Evolutionary conservation across 192 early-diverging fungal genomes (phyloP).

Genomic region (Coemansia sp.): DNA sequence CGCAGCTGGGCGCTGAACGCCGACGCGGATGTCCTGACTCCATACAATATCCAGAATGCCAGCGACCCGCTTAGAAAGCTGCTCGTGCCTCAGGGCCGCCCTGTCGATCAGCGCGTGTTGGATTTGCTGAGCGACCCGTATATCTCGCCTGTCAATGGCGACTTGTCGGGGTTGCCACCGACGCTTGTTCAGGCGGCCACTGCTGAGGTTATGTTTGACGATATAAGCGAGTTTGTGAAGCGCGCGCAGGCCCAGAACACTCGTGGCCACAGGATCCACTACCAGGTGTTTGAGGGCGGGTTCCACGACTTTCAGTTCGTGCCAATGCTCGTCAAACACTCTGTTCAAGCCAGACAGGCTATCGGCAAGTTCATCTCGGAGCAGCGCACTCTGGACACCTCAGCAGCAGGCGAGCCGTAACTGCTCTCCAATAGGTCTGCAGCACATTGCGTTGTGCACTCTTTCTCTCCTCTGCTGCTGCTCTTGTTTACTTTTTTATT

Average conservation of each 20-base stretch:
- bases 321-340: neutral
- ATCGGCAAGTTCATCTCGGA: constrained; percentile 16
- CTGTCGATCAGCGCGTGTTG: constrained; percentile 1
- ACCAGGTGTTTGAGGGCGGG: constrained; percentile 16
- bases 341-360: constrained; percentile 10
- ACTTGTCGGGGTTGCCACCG: constrained; percentile 23
- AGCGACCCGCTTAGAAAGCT: constrained; percentile 3
- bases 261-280: neutral
- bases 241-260: neutral
- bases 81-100: constrained; percentile 5
- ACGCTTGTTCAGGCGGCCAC: constrained; percentile 42
- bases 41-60: neutral
- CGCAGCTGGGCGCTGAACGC: constrained; percentile 20
- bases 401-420: no score
- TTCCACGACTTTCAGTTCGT: constrained; percentile 46
- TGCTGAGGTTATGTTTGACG: constrained; percentile 42
- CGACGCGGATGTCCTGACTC: constrained; percentile 12
- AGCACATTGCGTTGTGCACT: neutral
- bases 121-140: constrained; percentile 26
- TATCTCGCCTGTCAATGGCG: constrained; percentile 34
- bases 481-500: no score
- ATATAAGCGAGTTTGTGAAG: constrained; percentile 41
- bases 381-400: no score
- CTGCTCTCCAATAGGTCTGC: neutral
- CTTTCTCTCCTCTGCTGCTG: neutral